Percentiles rank a stretch among this genome's conserved stretches.
Evolutionary conservation across 345 rosid species (phyloP).

Genomic region (Psidium friedrichsthalianum): DNA sequence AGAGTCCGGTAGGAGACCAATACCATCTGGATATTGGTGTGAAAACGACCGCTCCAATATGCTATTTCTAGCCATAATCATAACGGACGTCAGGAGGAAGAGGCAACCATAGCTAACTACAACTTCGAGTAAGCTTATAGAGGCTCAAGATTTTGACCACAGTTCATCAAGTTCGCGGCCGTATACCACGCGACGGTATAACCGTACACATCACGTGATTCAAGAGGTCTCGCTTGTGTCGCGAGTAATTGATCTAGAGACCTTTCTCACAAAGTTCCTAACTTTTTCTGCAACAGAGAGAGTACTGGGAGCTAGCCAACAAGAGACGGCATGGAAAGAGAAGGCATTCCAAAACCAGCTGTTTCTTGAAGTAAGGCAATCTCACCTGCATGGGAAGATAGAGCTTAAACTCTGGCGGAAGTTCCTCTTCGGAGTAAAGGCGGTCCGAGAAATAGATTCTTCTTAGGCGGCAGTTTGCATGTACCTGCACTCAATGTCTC

Average conservation of each 20-base stretch:
- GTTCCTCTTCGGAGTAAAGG: conserved; percentile 92
- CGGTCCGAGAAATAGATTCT: conserved; percentile 88
- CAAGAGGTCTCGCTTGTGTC: neutral
- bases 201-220: neutral
- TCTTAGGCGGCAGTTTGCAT: conserved; percentile 84
- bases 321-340: neutral
- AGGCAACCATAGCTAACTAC: neutral
- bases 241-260: neutral
- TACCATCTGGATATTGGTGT: neutral
- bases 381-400: conserved; percentile 89
- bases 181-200: neutral
- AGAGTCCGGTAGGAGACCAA: neutral
- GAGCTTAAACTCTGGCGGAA: conserved; percentile 86
- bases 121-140: neutral
- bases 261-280: neutral
- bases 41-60: neutral
- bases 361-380: neutral
- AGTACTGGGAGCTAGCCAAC: neutral
- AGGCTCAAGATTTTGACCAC: neutral
- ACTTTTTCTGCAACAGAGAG: conserved; percentile 38
- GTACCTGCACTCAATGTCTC: conserved; percentile 96
- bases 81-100: neutral
- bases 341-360: neutral
- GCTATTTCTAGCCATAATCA: neutral
- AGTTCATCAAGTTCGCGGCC: neutral